These are phyloP conservation scores for Volvox africanus DNA, from an alignment of 139 green algal genomes.

Conservation along the genomic window DNA sequence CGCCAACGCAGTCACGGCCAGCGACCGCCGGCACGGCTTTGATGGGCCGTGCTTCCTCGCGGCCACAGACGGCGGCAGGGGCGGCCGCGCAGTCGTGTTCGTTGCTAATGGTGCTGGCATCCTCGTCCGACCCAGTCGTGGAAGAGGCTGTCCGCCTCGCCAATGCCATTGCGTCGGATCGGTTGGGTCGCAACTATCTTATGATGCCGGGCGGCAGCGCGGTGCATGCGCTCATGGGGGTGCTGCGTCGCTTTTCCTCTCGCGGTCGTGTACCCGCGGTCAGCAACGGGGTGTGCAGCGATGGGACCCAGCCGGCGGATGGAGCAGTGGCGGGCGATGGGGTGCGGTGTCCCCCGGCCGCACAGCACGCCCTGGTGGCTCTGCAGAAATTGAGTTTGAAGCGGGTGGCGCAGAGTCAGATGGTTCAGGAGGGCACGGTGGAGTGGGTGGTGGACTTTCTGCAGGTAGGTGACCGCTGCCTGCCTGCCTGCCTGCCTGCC, in stretches of 20 bases:
- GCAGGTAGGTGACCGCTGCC: slow-evolving; percentile 22
- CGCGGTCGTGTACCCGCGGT: background rate
- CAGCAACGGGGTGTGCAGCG: background rate
- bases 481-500: no score
- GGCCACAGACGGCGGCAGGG: background rate
- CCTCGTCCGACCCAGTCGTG: background rate
- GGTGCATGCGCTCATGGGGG: background rate
- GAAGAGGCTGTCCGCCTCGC: slow-evolving; percentile 48
- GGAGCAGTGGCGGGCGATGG: background rate
- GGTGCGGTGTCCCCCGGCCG: background rate
- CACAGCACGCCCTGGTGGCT: slow-evolving; percentile 46
- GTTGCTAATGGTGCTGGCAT: background rate
- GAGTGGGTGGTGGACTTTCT: slow-evolving; percentile 47
- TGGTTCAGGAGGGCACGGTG: slow-evolving; percentile 51
- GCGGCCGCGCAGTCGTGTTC: background rate
- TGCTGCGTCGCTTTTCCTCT: background rate
- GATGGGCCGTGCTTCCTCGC: background rate
- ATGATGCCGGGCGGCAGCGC: slow-evolving; percentile 30
- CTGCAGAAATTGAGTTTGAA: slow-evolving; percentile 62
- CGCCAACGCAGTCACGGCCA: background rate
- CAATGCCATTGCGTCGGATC: slow-evolving; percentile 46
- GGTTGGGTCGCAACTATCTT: slow-evolving; percentile 54
- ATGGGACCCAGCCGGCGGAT: background rate
- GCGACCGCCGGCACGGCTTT: background rate
- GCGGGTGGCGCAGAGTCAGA: slow-evolving; percentile 49